A percentile compares a stretch with the other conserved stretches of the same genome.
phyloP scores from a whole-genome alignment of 176 grass and related monocot genomes.

The Triticum urartu region DNA sequence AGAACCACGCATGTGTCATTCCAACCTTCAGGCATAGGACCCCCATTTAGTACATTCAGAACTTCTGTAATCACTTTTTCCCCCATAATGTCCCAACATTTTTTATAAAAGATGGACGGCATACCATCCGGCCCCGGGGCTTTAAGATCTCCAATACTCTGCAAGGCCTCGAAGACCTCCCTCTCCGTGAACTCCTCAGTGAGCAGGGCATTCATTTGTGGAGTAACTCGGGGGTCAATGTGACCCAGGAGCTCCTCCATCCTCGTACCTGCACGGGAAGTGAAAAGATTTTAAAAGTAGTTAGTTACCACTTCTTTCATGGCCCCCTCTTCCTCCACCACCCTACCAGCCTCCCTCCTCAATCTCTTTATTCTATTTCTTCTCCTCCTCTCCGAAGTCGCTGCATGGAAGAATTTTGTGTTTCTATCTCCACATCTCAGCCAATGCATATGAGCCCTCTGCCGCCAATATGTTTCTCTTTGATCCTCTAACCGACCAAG shows the following conservation, averaged over 20 bases:
- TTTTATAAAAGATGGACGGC: no score
- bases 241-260: background rate
- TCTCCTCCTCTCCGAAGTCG: background rate
- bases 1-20: no score
- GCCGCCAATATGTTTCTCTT: background rate
- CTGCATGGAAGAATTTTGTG: background rate
- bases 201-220: background rate
- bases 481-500: background rate
- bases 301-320: background rate
- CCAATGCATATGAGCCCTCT: background rate
- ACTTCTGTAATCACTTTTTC: no score
- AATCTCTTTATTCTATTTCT: background rate
- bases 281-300: background rate
- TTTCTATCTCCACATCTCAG: background rate
- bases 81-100: no score
- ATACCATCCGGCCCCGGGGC: no score
- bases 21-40: no score
- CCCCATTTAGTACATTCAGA: no score
- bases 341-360: background rate
- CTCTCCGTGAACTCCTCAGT: no score
- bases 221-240: background rate
- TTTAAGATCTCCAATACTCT: no score
- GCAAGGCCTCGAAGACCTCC: no score
- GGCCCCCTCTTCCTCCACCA: background rate
- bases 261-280: background rate